Evolutionary conservation across 192 early-diverging fungal genomes (phyloP).

Genomic region (Funneliformis mosseae): DNA sequence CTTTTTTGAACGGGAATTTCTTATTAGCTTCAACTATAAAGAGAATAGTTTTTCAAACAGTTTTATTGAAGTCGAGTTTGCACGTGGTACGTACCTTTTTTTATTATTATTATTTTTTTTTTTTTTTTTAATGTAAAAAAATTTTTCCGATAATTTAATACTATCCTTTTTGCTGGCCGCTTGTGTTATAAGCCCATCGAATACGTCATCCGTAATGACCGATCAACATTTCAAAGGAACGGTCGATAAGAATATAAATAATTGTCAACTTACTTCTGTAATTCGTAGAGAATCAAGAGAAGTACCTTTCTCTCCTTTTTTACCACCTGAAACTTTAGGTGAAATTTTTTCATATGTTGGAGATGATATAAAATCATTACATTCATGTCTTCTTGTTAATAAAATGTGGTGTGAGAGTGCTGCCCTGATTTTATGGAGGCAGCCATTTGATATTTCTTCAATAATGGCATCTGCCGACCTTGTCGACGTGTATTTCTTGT

Average conservation of each 20-base stretch:
- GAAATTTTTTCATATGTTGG: not conserved
- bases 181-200: not conserved
- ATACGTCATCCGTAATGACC: not conserved
- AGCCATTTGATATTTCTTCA: conserved; percentile 12
- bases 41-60: too few species aligned
- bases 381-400: conserved; percentile 30
- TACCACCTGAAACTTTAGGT: conserved; percentile 1
- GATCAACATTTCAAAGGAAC: not conserved
- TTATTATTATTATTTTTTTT: too few species aligned
- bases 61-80: not conserved
- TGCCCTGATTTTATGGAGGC: conserved; percentile 10
- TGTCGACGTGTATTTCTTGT: not conserved
- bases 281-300: not conserved
- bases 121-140: too few species aligned
- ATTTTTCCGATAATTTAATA: not conserved
- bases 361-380: conserved; percentile 16
- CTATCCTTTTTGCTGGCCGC: not conserved
- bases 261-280: not conserved
- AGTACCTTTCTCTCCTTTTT: not conserved
- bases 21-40: too few species aligned
- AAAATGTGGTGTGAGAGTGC: conserved; percentile 16
- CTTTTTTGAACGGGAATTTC: too few species aligned
- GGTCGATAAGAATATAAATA: not conserved
- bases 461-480: not conserved
- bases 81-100: not conserved